phyloP scores from a whole-genome alignment of 495 filamentous ascomycete species.

The Usnea hakonensis region DNA sequence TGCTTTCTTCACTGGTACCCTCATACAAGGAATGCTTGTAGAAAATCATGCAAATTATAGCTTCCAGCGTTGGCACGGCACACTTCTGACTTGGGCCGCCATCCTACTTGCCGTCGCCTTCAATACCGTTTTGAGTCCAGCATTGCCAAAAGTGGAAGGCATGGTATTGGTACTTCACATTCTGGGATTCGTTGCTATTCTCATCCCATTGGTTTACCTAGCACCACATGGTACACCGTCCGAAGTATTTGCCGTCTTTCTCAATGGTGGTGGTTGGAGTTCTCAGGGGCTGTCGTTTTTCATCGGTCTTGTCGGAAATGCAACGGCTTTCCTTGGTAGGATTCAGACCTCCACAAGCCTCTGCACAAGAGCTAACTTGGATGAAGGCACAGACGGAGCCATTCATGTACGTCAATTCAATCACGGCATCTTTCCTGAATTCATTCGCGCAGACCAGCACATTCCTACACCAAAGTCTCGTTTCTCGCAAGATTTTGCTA shows the following conservation, averaged over 20 bases:
- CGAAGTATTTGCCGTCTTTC: conserved; percentile 40
- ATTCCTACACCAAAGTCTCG: no score
- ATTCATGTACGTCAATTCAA: neutral
- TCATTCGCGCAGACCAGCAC: no score
- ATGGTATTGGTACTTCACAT: conserved; percentile 42
- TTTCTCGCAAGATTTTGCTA: neutral
- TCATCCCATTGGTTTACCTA: conserved; percentile 41
- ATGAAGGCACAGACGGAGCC: neutral
- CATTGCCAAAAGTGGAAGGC: conserved; percentile 37
- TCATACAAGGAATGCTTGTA: conserved; percentile 34
- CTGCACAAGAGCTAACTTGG: neutral
- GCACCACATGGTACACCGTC: conserved; percentile 29
- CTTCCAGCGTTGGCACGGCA: conserved; percentile 32
- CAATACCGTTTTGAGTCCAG: conserved; percentile 33
- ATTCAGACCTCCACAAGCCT: neutral
- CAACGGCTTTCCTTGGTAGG: conserved; percentile 35
- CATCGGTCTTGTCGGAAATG: conserved; percentile 35
- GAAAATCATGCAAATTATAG: conserved; percentile 30
- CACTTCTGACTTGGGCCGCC: conserved; percentile 36
- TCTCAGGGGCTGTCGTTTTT: conserved; percentile 38
- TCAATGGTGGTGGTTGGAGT: conserved; percentile 40
- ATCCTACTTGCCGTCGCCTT: conserved; percentile 31
- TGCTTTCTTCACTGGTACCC: conserved; percentile 31
- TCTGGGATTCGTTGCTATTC: conserved; percentile 42
- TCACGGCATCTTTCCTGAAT: no score